Evolutionary conservation across 352 stramenopile genomes (phyloP).

Genomic region (Blastocystis hominis): DNA sequence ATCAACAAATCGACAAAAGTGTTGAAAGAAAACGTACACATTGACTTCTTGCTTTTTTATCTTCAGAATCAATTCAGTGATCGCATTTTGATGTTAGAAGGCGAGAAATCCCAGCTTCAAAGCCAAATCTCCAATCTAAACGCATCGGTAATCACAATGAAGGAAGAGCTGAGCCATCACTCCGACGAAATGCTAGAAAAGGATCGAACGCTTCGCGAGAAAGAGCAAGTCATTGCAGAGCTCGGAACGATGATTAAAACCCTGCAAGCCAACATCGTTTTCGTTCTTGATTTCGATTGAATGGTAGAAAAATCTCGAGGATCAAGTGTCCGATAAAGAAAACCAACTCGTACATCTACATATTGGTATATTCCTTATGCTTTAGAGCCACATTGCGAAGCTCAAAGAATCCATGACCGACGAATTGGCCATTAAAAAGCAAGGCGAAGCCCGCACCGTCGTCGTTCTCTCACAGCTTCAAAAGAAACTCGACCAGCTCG

Average conservation of each 20-base stretch:
- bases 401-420: constrained; percentile 18
- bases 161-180: not conserved
- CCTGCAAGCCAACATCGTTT: not conserved
- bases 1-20: constrained; percentile 28
- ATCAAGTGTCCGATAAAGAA: not conserved
- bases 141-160: constrained; percentile 10
- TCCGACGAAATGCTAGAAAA: constrained; percentile 1
- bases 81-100: not conserved
- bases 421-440: constrained; percentile 40
- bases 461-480: constrained; percentile 2
- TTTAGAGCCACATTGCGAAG: not conserved
- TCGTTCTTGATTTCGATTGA: not conserved
- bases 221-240: constrained; percentile 33
- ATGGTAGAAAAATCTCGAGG: constrained; percentile 8
- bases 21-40: constrained; percentile 30
- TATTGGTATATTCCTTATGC: not conserved
- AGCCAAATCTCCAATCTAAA: constrained; percentile 30
- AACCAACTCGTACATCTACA: not conserved
- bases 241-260: constrained; percentile 13
- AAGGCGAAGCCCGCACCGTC: not conserved
- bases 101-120: constrained; percentile 25
- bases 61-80: constrained; percentile 8
- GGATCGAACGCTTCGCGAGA: not conserved
- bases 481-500: not conserved
- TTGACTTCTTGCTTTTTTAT: not conserved